A percentile compares a stretch with the other conserved stretches of the same genome.
Evolutionary conservation across 2,329 filamentous ascomycete species (phyloP).

Genomic region (Colletotrichum godetiae): DNA sequence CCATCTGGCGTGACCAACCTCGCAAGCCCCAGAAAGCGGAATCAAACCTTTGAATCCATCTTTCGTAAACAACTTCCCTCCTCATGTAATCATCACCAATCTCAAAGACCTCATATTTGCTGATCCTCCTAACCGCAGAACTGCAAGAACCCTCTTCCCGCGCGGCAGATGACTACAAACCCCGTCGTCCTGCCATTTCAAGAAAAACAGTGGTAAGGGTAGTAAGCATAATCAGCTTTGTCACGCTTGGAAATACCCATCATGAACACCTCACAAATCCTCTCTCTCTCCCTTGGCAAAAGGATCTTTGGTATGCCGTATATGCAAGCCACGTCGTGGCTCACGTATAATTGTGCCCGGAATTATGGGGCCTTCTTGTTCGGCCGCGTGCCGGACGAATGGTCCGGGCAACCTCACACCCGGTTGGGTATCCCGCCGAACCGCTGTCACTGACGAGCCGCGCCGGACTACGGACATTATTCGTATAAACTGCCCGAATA

Average conservation of each 20-base stretch:
- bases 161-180: background rate
- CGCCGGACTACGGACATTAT: background rate
- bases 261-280: background rate
- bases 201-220: no score
- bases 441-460: background rate
- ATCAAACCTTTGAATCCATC: background rate
- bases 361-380: background rate
- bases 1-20: background rate
- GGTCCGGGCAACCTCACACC: background rate
- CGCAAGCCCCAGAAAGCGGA: background rate
- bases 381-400: conserved; percentile 21
- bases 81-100: background rate
- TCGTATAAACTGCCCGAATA: background rate
- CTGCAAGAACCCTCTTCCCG: no score
- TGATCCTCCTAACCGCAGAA: no score
- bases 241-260: background rate
- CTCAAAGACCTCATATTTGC: background rate
- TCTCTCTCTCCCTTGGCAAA: background rate
- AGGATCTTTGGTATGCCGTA: background rate
- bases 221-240: background rate
- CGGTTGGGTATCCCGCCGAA: background rate
- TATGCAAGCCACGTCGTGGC: background rate
- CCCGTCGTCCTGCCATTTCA: background rate
- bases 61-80: background rate
- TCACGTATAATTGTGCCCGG: background rate